phyloP scores from a whole-genome alignment of 768 basidiomycete species.

The Auricularia sp. region DNA sequence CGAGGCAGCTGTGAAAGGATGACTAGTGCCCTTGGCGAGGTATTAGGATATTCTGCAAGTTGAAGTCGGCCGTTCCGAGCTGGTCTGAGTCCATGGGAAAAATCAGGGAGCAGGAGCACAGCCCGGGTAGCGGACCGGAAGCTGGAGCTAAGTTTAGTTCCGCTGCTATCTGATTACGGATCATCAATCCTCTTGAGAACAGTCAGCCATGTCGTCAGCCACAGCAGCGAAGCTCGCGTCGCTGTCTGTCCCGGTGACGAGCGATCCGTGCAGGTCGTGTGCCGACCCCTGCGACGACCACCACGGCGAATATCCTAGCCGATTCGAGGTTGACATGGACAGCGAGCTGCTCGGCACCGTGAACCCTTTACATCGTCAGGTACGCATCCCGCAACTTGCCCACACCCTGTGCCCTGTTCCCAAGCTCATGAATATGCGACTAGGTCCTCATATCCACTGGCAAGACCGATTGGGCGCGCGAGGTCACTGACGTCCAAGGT shows the following conservation, averaged over 20 bases:
- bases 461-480: constrained; percentile 76
- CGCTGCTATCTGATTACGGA: neutral
- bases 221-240: neutral
- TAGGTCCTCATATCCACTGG: constrained; percentile 87
- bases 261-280: constrained; percentile 17
- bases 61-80: no score
- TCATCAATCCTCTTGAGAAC: neutral
- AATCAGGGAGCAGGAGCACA: no score
- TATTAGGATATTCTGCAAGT: no score
- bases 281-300: constrained; percentile 22
- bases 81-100: no score
- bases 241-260: constrained; percentile 15
- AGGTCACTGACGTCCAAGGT: constrained; percentile 61
- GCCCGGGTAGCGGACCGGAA: neutral
- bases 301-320: constrained; percentile 62
- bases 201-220: neutral
- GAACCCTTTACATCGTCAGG: constrained; percentile 77
- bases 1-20: no score
- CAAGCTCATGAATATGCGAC: no score
- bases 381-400: constrained; percentile 13
- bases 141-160: neutral
- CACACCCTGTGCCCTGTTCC: neutral
- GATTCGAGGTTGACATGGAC: constrained; percentile 71
- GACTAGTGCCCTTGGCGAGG: no score
- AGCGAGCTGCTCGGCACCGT: constrained; percentile 75